These are phyloP conservation scores for Penicillium palitans DNA, from an alignment of 2,329 filamentous ascomycete genomes.

Conservation along the genomic window DNA sequence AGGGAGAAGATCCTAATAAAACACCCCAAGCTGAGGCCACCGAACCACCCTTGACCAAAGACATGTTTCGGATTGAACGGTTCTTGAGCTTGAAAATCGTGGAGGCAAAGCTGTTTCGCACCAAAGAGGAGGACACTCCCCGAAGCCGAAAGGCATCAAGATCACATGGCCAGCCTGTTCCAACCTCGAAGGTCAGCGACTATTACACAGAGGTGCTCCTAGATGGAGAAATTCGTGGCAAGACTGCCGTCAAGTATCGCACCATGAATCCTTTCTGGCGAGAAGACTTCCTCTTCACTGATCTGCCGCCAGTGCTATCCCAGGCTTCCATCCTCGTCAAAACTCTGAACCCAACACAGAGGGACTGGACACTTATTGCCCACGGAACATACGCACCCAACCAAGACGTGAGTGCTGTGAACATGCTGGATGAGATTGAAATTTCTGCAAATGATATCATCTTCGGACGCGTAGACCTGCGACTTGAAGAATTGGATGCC, in stretches of 20 bases:
- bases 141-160: conserved; percentile 38
- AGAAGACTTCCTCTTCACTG: conserved; percentile 50
- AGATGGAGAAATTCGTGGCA: conserved; percentile 51
- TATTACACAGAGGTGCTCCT: conserved; percentile 52
- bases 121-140: conserved; percentile 33
- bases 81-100: conserved; percentile 60
- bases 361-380: conserved; percentile 52
- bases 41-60: conserved; percentile 44
- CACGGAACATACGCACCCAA: conserved; percentile 46
- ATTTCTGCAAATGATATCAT: conserved; percentile 49
- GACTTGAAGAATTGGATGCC: conserved; percentile 73
- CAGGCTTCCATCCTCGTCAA: conserved; percentile 50
- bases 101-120: conserved; percentile 58
- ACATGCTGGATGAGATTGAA: conserved; percentile 48
- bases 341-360: conserved; percentile 49
- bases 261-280: conserved; percentile 51
- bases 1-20: conserved; percentile 53
- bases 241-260: conserved; percentile 50
- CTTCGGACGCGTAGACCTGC: conserved; percentile 69
- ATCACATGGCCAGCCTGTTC: conserved; percentile 30
- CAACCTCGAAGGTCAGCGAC: conserved; percentile 37
- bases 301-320: conserved; percentile 50
- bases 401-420: conserved; percentile 42
- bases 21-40: conserved; percentile 30
- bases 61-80: conserved; percentile 68